Base-by-base conservation (phyloP, 495 filamentous ascomycete species). In the Penicillium parvum region DNA sequence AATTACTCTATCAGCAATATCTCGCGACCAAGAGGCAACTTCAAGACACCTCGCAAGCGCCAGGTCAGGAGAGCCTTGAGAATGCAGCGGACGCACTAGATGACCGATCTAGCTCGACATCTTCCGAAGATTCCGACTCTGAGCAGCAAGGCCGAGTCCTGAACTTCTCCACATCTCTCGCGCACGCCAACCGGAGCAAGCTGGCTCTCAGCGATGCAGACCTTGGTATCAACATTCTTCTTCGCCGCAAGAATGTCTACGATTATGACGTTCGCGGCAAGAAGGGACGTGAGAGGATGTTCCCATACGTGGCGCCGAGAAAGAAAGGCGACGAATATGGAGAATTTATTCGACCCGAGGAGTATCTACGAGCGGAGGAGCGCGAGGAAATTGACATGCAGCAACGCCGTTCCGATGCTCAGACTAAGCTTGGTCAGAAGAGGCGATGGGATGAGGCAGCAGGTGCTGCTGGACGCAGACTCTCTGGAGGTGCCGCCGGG, bases 221-320 rank as follows among this genome's bases (percentile, higher is more conserved):
- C 44, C 68, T 97, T 0, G 92, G 92, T 5, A 79, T 97, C 47
- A 95, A 90, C 54, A 76, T 99, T 44, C 72, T 99, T 4, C 69
- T 97, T n/a, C 85, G 91, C 27, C 79, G 85, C 21, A 90, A 90
- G 54, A 84, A 82, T 12, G 78, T 94, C 12, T 86, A 89, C 60
- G 92, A 99, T 61, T 99, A 84, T 45, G 88, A 95, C 54, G 86
- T 96, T 5, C 78, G 86, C n/a, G 84, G 84, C 11, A 95, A 95
- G 55, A 96, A 89, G 61, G 94, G 92, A 14, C 76, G 90, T 22
- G 94, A 98, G 52, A 82, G 86, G 48, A 87, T 92, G 79, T 97
- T 95, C 50, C 92, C 92, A 0, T 84, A 90, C 34, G 82, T 91
- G 11, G 79, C 86, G 25, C 77, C 86, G 23, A 74, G 89, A 45